Percentiles rank a stretch among this genome's conserved stretches.
Evolutionary conservation across 1,139 yeast species (phyloP).

Genomic region (Blastobotrys apis): DNA sequence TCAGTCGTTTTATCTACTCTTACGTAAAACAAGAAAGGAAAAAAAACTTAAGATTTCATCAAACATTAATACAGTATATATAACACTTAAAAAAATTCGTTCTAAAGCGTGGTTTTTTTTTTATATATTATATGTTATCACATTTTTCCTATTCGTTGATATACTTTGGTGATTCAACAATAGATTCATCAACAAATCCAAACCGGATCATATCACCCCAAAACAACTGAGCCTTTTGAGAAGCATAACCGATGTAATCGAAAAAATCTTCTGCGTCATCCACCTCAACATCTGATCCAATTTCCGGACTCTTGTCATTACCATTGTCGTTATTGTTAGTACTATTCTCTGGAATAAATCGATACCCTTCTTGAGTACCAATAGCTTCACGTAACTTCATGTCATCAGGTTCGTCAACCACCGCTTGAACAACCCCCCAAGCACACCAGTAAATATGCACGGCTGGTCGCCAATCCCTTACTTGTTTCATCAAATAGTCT

Average conservation of each 20-base stretch:
- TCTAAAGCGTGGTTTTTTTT: neutral
- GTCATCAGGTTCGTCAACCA: constrained; percentile 29
- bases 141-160: neutral
- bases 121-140: neutral
- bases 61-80: neutral
- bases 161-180: too few relatives aligned
- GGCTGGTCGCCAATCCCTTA: constrained; percentile 74
- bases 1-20: neutral
- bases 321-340: constrained; percentile 5
- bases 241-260: constrained; percentile 71
- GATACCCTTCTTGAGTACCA: constrained; percentile 29
- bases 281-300: constrained; percentile 17
- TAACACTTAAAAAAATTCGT: neutral
- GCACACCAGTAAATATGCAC: constrained; percentile 79
- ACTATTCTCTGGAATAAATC: constrained; percentile 16
- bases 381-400: constrained; percentile 25
- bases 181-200: constrained; percentile 45
- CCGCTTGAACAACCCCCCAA: constrained; percentile 83
- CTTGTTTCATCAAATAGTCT: constrained; percentile 56
- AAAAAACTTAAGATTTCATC: neutral
- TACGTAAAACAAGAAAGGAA: neutral
- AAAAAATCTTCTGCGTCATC: constrained; percentile 63
- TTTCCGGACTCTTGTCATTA: neutral
- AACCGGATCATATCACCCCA: constrained; percentile 71
- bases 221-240: constrained; percentile 66